phyloP scores from a whole-genome alignment of 2,329 filamentous ascomycete species.

The Furcasterigmium furcatum region DNA sequence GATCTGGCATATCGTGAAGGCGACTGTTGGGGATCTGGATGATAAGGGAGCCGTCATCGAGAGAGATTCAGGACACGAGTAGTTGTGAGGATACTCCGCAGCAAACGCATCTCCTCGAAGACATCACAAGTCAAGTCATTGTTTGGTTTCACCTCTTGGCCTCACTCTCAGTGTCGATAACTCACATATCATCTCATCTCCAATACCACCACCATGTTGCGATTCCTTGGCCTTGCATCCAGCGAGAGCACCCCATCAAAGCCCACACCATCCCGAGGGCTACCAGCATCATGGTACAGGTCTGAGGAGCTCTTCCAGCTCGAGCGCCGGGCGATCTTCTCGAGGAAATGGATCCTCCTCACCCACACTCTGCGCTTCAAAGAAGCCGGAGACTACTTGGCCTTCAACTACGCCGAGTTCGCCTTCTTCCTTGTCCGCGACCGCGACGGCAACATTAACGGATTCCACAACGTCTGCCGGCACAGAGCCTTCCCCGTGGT shows the following conservation, averaged over 20 bases:
- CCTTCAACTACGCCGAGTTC: slow-evolving; percentile 52
- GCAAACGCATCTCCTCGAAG: too few species aligned
- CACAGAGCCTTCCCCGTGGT: slow-evolving; percentile 39
- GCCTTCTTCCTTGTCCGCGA: slow-evolving; percentile 39
- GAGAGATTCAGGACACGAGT: too few species aligned
- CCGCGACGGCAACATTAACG: slow-evolving; percentile 25
- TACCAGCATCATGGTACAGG: slow-evolving; percentile 53
- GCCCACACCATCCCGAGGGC: background rate
- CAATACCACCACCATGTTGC: background rate
- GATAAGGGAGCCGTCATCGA: too few species aligned
- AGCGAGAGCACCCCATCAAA: too few species aligned
- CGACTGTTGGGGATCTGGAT: too few species aligned
- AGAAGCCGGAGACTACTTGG: slow-evolving; percentile 53
- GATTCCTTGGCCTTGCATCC: too few species aligned
- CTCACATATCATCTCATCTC: too few species aligned
- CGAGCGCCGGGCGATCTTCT: slow-evolving; percentile 55
- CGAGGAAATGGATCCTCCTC: slow-evolving; percentile 51
- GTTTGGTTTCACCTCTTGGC: too few species aligned
- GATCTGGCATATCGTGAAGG: too few species aligned
- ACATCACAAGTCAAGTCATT: too few species aligned
- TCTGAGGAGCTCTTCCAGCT: slow-evolving; percentile 53
- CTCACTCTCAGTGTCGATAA: too few species aligned
- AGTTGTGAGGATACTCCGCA: too few species aligned
- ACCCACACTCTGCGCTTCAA: slow-evolving; percentile 48
- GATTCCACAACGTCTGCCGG: slow-evolving; percentile 40